Percentiles rank a stretch among this genome's conserved stretches.
phyloP scores from a whole-genome alignment of 139 green algal species.

The Marvania coccoides region DNA sequence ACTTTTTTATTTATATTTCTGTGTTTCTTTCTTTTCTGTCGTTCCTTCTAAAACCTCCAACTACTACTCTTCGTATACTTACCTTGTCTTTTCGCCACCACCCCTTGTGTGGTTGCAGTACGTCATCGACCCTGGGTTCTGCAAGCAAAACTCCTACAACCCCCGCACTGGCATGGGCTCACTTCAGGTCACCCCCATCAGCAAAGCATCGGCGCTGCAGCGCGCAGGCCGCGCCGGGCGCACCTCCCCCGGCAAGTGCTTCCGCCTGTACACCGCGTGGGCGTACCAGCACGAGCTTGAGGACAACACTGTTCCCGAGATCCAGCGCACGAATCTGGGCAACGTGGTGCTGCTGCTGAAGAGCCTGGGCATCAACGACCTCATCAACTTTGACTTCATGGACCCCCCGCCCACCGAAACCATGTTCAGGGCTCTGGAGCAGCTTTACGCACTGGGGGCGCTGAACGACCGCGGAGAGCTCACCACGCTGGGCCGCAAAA shows the following conservation, averaged over 20 bases:
- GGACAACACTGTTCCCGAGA: conserved; percentile 94
- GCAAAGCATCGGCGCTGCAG: conserved; percentile 82
- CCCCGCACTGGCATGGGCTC: conserved; percentile 92
- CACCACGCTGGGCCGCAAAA: conserved; percentile 84
- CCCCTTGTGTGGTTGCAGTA: conserved; percentile 48
- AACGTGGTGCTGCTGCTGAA: conserved; percentile 98
- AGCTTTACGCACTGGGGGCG: conserved; percentile 93
- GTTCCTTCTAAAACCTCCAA: neutral
- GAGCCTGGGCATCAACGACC: conserved; percentile 95
- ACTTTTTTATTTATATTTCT: no score
- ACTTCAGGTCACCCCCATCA: conserved; percentile 90
- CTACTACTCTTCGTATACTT: neutral
- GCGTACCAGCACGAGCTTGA: conserved; percentile 95
- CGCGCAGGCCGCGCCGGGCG: conserved; percentile 71
- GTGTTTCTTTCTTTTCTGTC: no score
- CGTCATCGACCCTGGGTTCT: conserved; percentile 94
- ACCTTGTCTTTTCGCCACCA: neutral
- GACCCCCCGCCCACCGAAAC: conserved; percentile 89
- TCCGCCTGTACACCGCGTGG: conserved; percentile 93
- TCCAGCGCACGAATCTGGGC: conserved; percentile 90
- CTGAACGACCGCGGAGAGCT: conserved; percentile 91
- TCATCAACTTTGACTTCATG: conserved; percentile 99
- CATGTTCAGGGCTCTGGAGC: conserved; percentile 88
- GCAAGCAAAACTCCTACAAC: conserved; percentile 97
- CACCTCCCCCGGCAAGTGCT: conserved; percentile 89